Evolutionary conservation across 2,329 filamentous ascomycete species (phyloP).

Genomic region (Xylariaceae sp.): DNA sequence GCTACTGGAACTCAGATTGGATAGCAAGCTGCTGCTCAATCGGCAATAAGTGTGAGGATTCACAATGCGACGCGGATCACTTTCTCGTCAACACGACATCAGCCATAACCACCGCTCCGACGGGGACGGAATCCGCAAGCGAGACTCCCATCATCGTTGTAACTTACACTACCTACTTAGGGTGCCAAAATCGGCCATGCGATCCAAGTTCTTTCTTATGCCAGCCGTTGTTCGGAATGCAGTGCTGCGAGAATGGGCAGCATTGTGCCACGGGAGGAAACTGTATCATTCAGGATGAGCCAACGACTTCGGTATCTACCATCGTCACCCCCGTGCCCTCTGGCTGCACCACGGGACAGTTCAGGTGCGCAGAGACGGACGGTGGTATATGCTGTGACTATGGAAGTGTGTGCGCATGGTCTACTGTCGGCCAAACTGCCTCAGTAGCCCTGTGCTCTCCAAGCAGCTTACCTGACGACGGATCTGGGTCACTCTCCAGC

Average conservation of each 20-base stretch:
- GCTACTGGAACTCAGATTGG: constrained; percentile 19
- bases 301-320: constrained; percentile 17
- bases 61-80: constrained; percentile 11
- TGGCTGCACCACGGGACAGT: constrained; percentile 44
- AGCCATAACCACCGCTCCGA: too few relatives aligned
- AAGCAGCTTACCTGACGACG: constrained; percentile 18
- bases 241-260: constrained; percentile 50
- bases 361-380: constrained; percentile 34
- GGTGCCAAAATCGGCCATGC: constrained; percentile 26
- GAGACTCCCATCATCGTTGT: too few relatives aligned
- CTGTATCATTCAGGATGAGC: constrained; percentile 31
- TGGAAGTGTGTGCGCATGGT: constrained; percentile 30
- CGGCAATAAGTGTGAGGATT: constrained; percentile 15
- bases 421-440: constrained; percentile 31
- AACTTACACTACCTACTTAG: too few relatives aligned
- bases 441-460: constrained; percentile 31
- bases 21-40: constrained; percentile 19
- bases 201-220: constrained; percentile 39
- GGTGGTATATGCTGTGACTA: constrained; percentile 49
- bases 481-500: too few relatives aligned
- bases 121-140: too few relatives aligned
- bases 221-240: constrained; percentile 39
- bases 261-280: constrained; percentile 37
- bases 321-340: constrained; percentile 34
- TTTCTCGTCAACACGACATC: constrained; percentile 21